Evolutionary conservation across 1,284 basidiomycete species (phyloP), one percentile per base, ranked within the genome.

Genomic region (Leccinum proliferum): DNA sequence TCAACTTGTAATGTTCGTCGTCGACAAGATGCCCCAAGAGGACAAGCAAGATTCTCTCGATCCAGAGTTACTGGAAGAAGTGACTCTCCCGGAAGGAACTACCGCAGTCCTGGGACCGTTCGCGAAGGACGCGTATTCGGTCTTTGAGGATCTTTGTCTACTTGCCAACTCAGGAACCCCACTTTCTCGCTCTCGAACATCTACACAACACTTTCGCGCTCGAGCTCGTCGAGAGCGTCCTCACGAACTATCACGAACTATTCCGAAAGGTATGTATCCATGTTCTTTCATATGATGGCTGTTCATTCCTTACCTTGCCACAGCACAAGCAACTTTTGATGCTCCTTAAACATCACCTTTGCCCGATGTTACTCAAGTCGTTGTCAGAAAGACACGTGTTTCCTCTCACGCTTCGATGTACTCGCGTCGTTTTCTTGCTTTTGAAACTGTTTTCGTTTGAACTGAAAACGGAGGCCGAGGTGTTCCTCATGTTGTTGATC

Each of bases 1-100:
- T 2, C 96, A 98, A 74, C 83, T 97, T 1, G 93, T 99, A 61
- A 98, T 99, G 95, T 93, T 97, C 67, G 89, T 98, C 12, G 93
- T 98, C 58, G 96, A 99, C 77, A 96, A 97, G 71, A 91, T 98
- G 71, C 86, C 89, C 2, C 83, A 87, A 18, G 93, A 96, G 72
- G 92, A 94, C 66, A 76, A 78, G n/a, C 73, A 75, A 18, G 81
- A 81, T 14, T 77, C 79, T 15, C 64, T 74, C 14, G 63, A 68
- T 6, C 60, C 73, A 3, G 66, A 70, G 34, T 65, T 75, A 2
- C 71, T 83, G 39, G 71, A 77, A 9, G 77, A 83, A 15, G 79
- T 85, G 0, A 73, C 73, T 1, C 81, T 93, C 18, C 88, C 90
- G 8, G 80, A 92, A 67, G 86, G 89, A 41, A 78, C 81, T 12